These are phyloP conservation scores for Kluyveromyces starmeri DNA, from an alignment of 805 yeast genomes.

Conservation along the genomic window DNA sequence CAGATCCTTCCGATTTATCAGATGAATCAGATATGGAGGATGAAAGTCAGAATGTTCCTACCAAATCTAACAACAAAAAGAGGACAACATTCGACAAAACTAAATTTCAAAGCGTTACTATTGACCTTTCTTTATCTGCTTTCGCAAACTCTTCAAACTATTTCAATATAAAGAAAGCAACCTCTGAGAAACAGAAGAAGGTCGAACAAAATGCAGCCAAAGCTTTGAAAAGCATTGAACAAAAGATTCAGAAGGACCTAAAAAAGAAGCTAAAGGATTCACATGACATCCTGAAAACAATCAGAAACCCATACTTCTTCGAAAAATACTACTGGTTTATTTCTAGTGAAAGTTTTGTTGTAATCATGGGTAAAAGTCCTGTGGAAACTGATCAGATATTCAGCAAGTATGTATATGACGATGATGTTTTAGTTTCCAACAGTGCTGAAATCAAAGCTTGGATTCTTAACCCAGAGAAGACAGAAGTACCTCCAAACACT, in stretches of 20 bases:
- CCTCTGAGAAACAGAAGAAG: conserved; percentile 67
- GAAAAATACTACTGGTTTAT: conserved; percentile 93
- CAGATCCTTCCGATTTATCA: conserved; percentile 14
- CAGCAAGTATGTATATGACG: conserved; percentile 63
- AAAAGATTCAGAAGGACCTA: conserved; percentile 64
- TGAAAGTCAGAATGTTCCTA: neutral
- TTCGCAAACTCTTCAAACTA: conserved; percentile 83
- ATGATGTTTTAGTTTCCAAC: conserved; percentile 72
- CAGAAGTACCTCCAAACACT: conserved; percentile 79
- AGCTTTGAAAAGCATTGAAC: conserved; percentile 79
- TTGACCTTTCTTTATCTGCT: conserved; percentile 66
- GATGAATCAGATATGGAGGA: too few species aligned
- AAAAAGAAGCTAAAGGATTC: conserved; percentile 53
- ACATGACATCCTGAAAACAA: conserved; percentile 41
- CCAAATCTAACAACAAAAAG: neutral
- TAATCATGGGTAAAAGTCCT: conserved; percentile 79
- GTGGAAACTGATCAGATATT: conserved; percentile 74
- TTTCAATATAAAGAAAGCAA: conserved; percentile 67
- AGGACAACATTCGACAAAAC: conserved; percentile 5
- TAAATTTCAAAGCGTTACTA: conserved; percentile 29
- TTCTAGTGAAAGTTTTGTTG: conserved; percentile 80
- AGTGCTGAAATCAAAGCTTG: conserved; percentile 66
- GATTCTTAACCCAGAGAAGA: conserved; percentile 67
- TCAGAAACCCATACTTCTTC: conserved; percentile 78
- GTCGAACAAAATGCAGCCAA: conserved; percentile 68